Conservation (phyloP, 2,329 filamentous ascomycete genomes). For the Endothia cerciana region DNA sequence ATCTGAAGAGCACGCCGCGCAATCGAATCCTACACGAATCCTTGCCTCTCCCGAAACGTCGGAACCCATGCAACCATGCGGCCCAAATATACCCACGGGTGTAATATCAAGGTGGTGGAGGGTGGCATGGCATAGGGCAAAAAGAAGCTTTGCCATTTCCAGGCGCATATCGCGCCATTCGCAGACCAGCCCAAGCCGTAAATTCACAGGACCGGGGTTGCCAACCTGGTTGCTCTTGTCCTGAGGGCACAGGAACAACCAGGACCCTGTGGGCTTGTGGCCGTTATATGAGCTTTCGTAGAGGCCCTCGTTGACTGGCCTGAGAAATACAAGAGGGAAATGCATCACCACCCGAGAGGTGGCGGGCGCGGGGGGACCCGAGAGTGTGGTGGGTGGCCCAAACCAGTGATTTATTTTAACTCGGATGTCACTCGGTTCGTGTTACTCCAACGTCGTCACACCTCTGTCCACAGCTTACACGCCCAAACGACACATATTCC, state of each 20-base stretch:
- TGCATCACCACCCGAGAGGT: neutral
- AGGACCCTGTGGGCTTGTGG: too few species aligned
- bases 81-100: neutral
- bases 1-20: neutral
- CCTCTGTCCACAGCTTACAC: slow-evolving; percentile 12
- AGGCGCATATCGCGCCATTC: neutral
- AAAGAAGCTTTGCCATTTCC: slow-evolving; percentile 1
- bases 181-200: too few species aligned
- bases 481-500: slow-evolving; percentile 9
- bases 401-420: neutral
- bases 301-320: neutral
- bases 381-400: neutral
- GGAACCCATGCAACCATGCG: neutral
- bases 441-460: slow-evolving; percentile 14
- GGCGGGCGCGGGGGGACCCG: neutral
- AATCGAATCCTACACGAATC: slow-evolving; percentile 1
- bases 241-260: neutral
- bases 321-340: neutral
- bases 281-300: too few species aligned
- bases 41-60: neutral
- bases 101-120: neutral
- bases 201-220: neutral
- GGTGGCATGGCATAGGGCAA: slow-evolving; percentile 3
- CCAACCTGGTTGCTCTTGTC: neutral
- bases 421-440: neutral